Conservation (phyloP, 345 rosid species). For the Eucalyptus cladocalyx region DNA sequence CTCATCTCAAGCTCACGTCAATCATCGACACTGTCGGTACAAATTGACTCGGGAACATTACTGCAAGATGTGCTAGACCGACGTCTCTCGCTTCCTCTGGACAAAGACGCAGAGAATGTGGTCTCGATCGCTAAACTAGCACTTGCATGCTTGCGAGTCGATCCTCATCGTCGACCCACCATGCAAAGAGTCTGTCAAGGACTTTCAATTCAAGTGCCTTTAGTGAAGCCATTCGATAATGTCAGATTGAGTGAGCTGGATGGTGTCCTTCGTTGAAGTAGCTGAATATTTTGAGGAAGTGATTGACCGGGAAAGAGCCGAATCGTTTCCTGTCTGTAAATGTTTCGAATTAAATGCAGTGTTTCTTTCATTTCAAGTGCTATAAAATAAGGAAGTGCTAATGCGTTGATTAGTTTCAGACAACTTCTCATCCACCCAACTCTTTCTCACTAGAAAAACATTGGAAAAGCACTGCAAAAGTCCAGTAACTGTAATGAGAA, state of each 20-base stretch:
- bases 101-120: not conserved
- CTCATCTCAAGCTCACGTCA: not conserved
- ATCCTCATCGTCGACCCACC: slow-evolving; percentile 21
- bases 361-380: not conserved
- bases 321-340: not conserved
- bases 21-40: not conserved
- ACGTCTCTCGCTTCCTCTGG: not conserved
- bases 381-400: not conserved
- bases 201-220: not conserved
- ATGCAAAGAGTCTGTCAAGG: not conserved
- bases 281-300: not conserved
- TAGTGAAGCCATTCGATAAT: not conserved
- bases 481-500: no score
- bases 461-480: no score
- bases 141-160: slow-evolving; percentile 1
- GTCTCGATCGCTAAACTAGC: not conserved
- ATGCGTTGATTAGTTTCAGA: not conserved
- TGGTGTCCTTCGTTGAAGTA: not conserved
- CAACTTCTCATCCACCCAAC: not conserved
- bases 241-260: not conserved
- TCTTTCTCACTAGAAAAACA: not conserved
- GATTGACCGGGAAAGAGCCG: not conserved
- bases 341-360: not conserved
- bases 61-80: not conserved
- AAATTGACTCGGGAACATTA: not conserved